Evolutionary conservation across 257 asterid species (phyloP), one percentile per base, ranked within the genome.

Genomic region (Plectranthus barbatus): DNA sequence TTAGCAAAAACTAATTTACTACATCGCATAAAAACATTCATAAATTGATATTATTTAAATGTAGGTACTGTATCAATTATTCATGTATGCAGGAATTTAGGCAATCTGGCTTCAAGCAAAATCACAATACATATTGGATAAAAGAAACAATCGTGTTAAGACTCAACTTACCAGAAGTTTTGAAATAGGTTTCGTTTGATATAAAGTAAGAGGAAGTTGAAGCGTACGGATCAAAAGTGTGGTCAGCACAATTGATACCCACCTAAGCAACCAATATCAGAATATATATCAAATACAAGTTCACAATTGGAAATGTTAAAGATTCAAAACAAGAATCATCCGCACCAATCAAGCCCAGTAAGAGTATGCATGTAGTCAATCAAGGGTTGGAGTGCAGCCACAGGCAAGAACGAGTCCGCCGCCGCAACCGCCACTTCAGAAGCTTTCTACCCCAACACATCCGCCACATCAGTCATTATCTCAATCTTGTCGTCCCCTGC

Each of bases 271-370:
- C n/a, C n/a, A n/a, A n/a, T n/a, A n/a, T n/a, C n/a, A n/a, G n/a
- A n/a, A n/a, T n/a, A n/a, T n/a, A n/a, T n/a, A n/a, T n/a, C n/a
- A 72, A 56, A 85, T 45, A 49, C 72, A 60, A 20, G 34, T 60
- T 55, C 31, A 60, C 13, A 29, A 40, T 31, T 9, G 33, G 15
- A 13, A n/a, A 15, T 37, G 17, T 37, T 13, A 26, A 5, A 61
- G 21, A 9, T 47, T 52, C 41, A 56, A 51, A 64, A 34, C 72
- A 37, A 37, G 0, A 62, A 23, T 20, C 51, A 18, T 33, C 56
- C 84, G 60, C 76, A 90, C 97, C 97, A 90, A 62, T 80, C 15
- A 31, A 83, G 67, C 37, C 96, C 97, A 13, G 95, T 81, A 67
- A 47, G 69, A 15, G 14, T 60, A 55, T 90, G 97, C 68, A 90